Evolutionary conservation across 805 yeast species (phyloP), one percentile per base, ranked within the genome.

Genomic region (Ogataea trehalophila): DNA sequence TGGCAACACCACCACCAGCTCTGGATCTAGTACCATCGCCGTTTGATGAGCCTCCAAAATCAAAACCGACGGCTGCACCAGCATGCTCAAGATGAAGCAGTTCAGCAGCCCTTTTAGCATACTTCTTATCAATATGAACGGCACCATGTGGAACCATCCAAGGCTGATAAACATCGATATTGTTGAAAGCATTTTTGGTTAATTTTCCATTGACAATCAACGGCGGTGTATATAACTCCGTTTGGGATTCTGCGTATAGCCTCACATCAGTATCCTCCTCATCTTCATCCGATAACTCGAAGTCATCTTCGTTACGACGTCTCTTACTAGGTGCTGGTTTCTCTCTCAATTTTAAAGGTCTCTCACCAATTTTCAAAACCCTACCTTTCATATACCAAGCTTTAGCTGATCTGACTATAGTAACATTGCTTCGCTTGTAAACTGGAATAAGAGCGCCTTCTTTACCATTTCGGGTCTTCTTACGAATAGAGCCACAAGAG

Each of bases 301-400:
- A 61, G 33, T 63, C 58, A 43, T 61, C 67, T 29, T 55, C 65
- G 22, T 44, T 39, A 34, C 38, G 46, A n/a, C 52, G 50, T 45
- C 54, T 60, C 13, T 51, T 54, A 9, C 55, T 59, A 38, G 33
- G 44, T 33, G 46, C 47, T 20, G 42, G 47, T 37, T 46, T 52
- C 49, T 63, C 69, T 29, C 66, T 71, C 6, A 72, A 66, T 53
- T 83, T 80, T 55, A 82, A 59, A 0, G 94, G 85, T 52, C 80
- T 80, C 35, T 73, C 81, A 0, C 95, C 96, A 0, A 80, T 63
- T 57, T 81, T 87, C 35, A 94, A 63, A 0, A 81, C 74, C 18
- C 97, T 68, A 0, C 99, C 99, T 39, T 75, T 69, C 66, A 85
- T 75, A 59, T 83, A 87, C 98, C 98, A 94, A 1, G 86, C 89